phyloP scores from a whole-genome alignment of 1,284 basidiomycete genomes.

The Pterula multifida region DNA sequence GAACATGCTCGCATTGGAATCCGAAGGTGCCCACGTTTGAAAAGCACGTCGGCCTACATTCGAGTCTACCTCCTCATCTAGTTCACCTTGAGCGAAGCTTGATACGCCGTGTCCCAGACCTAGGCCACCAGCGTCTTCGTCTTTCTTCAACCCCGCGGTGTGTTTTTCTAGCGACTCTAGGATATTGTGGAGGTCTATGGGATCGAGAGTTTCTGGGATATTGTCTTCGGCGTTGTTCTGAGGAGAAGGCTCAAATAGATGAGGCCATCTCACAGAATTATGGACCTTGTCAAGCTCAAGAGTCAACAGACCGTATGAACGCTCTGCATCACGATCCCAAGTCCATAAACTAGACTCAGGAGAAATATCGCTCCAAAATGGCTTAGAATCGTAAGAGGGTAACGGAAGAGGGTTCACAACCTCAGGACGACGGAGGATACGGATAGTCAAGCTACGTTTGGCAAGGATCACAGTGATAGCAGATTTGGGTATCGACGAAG shows the following conservation, averaged over 20 bases:
- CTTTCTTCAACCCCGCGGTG: slow-evolving; percentile 46
- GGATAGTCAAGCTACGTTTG: slow-evolving; percentile 51
- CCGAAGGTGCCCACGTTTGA: slow-evolving; percentile 50
- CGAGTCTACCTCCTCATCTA: slow-evolving; percentile 75
- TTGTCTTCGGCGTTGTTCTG: slow-evolving; percentile 45
- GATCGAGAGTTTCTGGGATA: slow-evolving; percentile 83
- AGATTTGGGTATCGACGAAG: slow-evolving; percentile 49
- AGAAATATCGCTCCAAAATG: slow-evolving; percentile 69
- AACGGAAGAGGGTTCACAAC: slow-evolving; percentile 26
- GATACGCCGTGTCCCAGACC: slow-evolving; percentile 52
- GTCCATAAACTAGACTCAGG: slow-evolving; percentile 76
- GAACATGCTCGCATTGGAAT: slow-evolving; percentile 31
- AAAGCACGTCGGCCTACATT: slow-evolving; percentile 48
- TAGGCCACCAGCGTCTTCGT: slow-evolving; percentile 43
- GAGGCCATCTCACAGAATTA: slow-evolving; percentile 74
- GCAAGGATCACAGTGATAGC: slow-evolving; percentile 61
- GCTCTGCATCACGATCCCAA: slow-evolving; percentile 66
- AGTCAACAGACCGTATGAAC: slow-evolving; percentile 56
- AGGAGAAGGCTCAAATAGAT: slow-evolving; percentile 49
- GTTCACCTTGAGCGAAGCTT: slow-evolving; percentile 69
- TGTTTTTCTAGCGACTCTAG: slow-evolving; percentile 80
- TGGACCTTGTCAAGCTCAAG: slow-evolving; percentile 80
- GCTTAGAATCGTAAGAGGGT: slow-evolving; percentile 49
- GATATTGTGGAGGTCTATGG: slow-evolving; percentile 69
- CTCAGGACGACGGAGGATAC: slow-evolving; percentile 31